phyloP scores from a whole-genome alignment of 2,329 filamentous ascomycete genomes.

The Cladobotryum mycophilum region DNA sequence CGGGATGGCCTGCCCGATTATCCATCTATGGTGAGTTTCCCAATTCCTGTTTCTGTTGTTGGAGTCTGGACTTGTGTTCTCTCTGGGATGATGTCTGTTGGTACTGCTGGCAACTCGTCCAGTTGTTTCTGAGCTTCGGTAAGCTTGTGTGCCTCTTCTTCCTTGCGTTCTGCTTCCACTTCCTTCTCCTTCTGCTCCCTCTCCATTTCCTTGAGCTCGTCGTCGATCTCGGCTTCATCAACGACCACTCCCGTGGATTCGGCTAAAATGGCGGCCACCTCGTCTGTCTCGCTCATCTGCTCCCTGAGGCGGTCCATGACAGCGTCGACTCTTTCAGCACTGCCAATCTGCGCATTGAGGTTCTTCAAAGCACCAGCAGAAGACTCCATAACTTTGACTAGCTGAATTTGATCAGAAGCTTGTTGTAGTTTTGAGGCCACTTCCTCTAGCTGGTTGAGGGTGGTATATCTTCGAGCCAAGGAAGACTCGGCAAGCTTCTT shows the following conservation, averaged over 20 bases:
- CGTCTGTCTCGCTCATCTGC: constrained; percentile 76
- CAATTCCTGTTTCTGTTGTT: constrained; percentile 34
- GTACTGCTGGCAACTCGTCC: constrained; percentile 41
- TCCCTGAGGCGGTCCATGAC: constrained; percentile 70
- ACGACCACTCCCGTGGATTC: constrained; percentile 51
- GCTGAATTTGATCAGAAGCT: constrained; percentile 75
- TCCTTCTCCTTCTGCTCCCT: constrained; percentile 49
- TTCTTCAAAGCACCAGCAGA: constrained; percentile 65
- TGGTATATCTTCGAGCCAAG: constrained; percentile 63
- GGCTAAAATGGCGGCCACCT: constrained; percentile 70
- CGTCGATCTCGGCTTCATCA: constrained; percentile 80
- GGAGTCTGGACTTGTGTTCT: constrained; percentile 23
- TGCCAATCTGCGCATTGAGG: constrained; percentile 73
- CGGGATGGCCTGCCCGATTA: not conserved
- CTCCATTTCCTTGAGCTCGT: constrained; percentile 76
- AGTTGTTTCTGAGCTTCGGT: constrained; percentile 47
- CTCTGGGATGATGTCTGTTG: constrained; percentile 29
- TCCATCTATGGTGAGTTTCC: constrained; percentile 22
- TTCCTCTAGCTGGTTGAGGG: constrained; percentile 74
- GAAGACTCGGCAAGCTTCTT: constrained; percentile 77
- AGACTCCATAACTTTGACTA: constrained; percentile 76
- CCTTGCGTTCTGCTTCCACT: constrained; percentile 38
- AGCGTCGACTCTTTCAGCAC: constrained; percentile 66
- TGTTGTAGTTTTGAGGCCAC: constrained; percentile 79
- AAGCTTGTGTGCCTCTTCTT: constrained; percentile 38